Base-by-base conservation (phyloP, 1,139 yeast species). In the Taphrina pruni region DNA sequence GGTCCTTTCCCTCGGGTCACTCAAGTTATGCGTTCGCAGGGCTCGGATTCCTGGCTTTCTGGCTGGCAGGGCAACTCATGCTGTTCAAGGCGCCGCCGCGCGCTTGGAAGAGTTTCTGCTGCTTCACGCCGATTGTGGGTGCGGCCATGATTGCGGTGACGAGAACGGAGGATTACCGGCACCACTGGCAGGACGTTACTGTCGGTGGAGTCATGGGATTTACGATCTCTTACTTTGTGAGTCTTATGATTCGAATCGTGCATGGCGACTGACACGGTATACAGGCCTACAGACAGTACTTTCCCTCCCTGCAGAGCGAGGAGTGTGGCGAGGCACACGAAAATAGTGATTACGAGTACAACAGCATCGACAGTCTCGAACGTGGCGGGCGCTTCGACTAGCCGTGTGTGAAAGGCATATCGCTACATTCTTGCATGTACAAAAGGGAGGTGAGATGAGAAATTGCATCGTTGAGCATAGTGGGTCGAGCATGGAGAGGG, bases 1-100 rank as follows among this genome's bases (percentile, higher is more conserved):
- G 92, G 75, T 86, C 91, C 1, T 88, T 93, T 14, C 96, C 96
- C 0, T 87, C 91, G 5, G 3, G 85, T 88, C 72, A 80, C 86
- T 71, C 83, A 88, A 69, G 87, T 85, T 78, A 83, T 88, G 17
- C 76, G 0, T 74, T 74, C 51, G 73, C 75, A 6, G 94, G 94
- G 0, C 79, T 89, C 60, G 85, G 87, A 3, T 90, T 84, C 76
- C 76, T 88, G 48, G 81, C 88, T 11, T 76, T 88, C 39, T 89
- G 90, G 87, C 76, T 87, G 46, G 80, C 83, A 70, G 94, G 90
- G 7, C 93, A 88, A 74, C 77, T 87, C 41, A 72, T 80, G 20
- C 78, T 82, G 72, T 84, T 74, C 62, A 77, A 78, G 57, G 79
- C 80, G 41, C 73, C 77, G 57, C 82, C 84, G 50, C 87, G 89